These are phyloP conservation scores for Pseudogymnoascus sp. DNA, from an alignment of 2,329 filamentous ascomycete species.

Conservation along the genomic window DNA sequence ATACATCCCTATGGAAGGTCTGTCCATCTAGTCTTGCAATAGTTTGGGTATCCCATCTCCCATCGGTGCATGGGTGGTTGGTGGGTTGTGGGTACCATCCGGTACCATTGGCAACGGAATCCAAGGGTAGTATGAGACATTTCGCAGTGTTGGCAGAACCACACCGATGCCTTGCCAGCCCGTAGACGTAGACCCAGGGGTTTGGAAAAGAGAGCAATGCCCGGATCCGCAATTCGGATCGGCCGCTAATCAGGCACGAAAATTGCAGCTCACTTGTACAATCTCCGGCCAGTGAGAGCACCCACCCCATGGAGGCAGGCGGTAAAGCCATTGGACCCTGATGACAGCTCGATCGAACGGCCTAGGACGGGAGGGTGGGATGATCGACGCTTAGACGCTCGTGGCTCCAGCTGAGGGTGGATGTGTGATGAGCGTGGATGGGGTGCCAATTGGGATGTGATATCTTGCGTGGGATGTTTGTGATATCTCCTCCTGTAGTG, in stretches of 20 bases:
- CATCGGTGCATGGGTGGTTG: neutral
- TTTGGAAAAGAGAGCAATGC: neutral
- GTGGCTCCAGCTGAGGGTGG: neutral
- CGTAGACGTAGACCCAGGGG: neutral
- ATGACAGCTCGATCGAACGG: neutral
- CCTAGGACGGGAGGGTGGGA: neutral
- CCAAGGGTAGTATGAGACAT: neutral
- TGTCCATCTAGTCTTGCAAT: neutral
- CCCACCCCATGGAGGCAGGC: conserved; percentile 1
- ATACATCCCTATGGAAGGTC: neutral
- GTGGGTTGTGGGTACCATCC: neutral
- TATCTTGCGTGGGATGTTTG: neutral
- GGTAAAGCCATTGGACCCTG: neutral
- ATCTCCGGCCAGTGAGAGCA: neutral
- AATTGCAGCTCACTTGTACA: neutral
- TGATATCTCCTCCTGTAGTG: neutral
- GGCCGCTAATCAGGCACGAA: neutral
- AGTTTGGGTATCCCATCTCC: neutral
- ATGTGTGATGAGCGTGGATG: neutral
- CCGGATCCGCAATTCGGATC: neutral
- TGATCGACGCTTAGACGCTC: neutral
- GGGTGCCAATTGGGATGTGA: neutral
- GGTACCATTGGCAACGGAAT: neutral
- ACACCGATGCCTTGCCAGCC: neutral
- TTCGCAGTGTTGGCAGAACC: neutral